phyloP scores from a whole-genome alignment of 495 filamentous ascomycete genomes.

The Neurospora sp. region DNA sequence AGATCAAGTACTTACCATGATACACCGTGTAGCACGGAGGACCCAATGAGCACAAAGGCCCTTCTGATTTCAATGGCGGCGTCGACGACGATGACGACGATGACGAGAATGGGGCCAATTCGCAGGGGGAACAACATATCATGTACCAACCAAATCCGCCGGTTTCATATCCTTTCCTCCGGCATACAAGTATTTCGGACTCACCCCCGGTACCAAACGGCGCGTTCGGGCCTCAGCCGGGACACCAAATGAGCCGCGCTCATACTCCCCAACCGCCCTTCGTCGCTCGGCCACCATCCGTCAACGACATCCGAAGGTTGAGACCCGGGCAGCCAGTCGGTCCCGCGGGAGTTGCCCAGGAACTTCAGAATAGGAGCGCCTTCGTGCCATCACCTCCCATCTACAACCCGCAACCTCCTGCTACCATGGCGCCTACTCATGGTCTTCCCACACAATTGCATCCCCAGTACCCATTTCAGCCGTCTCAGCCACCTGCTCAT shows the following conservation, averaged over 20 bases:
- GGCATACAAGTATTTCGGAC: conserved; percentile 71
- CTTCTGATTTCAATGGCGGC: conserved; percentile 81
- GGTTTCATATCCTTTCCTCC: conserved; percentile 46
- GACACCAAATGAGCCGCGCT: conserved; percentile 43
- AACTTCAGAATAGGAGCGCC: conserved; percentile 53
- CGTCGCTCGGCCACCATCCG: conserved; percentile 69
- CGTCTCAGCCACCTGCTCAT: conserved; percentile 24
- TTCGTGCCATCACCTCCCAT: conserved; percentile 82
- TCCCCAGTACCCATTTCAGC: conserved; percentile 37
- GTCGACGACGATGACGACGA: conserved; percentile 80
- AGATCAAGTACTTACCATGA: conserved; percentile 18
- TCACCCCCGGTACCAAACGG: conserved; percentile 86
- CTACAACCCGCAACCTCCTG: conserved; percentile 62
- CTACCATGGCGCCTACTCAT: conserved; percentile 37
- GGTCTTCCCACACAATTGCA: conserved; percentile 40
- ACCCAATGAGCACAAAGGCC: conserved; percentile 93
- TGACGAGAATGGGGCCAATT: conserved; percentile 69
- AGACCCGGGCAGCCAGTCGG: conserved; percentile 58
- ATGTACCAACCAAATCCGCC: background rate
- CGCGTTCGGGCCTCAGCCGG: conserved; percentile 44
- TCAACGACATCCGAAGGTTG: conserved; percentile 61
- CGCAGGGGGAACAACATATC: conserved; percentile 33
- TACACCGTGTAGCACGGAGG: conserved; percentile 59
- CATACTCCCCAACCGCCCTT: conserved; percentile 72
- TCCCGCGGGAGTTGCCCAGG: conserved; percentile 5